These are phyloP conservation scores for Backusella tuberculispora DNA, from an alignment of 192 early-diverging fungal genomes.

Conservation along the genomic window DNA sequence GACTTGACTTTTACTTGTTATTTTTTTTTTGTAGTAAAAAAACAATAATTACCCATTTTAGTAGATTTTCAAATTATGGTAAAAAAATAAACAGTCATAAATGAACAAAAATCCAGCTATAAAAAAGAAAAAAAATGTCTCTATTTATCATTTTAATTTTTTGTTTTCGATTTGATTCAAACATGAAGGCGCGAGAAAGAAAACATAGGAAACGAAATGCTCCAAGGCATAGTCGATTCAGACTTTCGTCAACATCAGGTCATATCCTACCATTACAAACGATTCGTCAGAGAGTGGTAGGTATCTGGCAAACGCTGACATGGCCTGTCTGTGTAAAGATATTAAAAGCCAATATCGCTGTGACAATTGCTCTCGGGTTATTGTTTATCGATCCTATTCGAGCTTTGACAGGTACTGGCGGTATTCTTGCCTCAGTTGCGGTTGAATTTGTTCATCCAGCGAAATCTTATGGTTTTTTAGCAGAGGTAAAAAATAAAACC, in stretches of 20 bases:
- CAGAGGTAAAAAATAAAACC: slow-evolving; percentile 25
- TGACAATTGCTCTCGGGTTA: slow-evolving; percentile 28
- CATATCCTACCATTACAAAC: slow-evolving; percentile 19
- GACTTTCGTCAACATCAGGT: slow-evolving; percentile 23
- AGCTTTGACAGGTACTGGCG: background rate
- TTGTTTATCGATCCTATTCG: slow-evolving; percentile 16
- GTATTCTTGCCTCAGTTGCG: slow-evolving; percentile 27
- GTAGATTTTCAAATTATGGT: too few relatives aligned
- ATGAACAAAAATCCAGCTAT: too few relatives aligned
- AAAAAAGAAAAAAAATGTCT: background rate
- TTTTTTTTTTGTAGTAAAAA: too few relatives aligned
- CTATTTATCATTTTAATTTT: background rate
- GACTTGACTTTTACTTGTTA: too few relatives aligned
- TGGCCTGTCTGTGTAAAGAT: slow-evolving; percentile 35
- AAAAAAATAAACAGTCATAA: too few relatives aligned
- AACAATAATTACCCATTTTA: too few relatives aligned
- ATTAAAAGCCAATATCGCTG: slow-evolving; percentile 34
- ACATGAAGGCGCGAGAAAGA: background rate
- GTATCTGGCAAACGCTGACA: slow-evolving; percentile 30
- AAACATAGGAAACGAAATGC: background rate
- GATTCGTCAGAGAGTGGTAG: slow-evolving; percentile 8
- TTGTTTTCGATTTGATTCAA: background rate
- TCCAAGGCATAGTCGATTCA: slow-evolving; percentile 18
- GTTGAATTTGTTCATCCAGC: slow-evolving; percentile 39
- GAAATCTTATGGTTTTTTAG: slow-evolving; percentile 35